Evolutionary conservation across 192 early-diverging fungal genomes (phyloP).

Genomic region (Entomortierella beljakovae): DNA sequence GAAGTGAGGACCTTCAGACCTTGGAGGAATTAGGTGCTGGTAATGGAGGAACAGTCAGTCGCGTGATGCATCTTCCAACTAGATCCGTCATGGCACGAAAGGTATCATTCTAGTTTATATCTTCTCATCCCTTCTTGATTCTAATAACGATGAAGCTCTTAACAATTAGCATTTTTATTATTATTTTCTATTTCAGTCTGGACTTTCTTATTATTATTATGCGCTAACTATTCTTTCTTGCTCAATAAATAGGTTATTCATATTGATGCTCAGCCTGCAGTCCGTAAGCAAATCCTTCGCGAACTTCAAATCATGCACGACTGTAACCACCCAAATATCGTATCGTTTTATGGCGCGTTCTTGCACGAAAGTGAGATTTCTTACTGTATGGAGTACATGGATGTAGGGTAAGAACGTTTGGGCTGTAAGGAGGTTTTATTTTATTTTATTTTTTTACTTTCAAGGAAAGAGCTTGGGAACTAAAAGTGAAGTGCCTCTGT

Average conservation of each 20-base stretch:
- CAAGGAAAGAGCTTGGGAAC: background rate
- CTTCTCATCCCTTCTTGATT: no score
- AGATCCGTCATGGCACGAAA: slow-evolving; percentile 94
- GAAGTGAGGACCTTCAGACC: slow-evolving; percentile 83
- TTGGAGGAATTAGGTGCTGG: slow-evolving; percentile 91
- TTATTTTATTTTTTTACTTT: background rate
- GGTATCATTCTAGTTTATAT: no score
- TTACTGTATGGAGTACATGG: slow-evolving; percentile 99
- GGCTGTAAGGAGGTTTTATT: background rate
- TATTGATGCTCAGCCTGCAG: slow-evolving; percentile 72
- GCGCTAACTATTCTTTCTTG: background rate
- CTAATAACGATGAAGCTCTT: background rate
- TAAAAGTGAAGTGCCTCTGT: no score
- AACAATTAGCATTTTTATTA: background rate
- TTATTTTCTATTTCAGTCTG: background rate
- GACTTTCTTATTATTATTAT: no score
- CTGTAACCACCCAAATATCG: slow-evolving; percentile 95
- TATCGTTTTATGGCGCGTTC: slow-evolving; percentile 97
- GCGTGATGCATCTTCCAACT: slow-evolving; percentile 89
- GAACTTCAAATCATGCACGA: slow-evolving; percentile 97
- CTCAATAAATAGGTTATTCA: slow-evolving; percentile 51
- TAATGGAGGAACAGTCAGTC: slow-evolving; percentile 90
- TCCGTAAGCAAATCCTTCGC: slow-evolving; percentile 90
- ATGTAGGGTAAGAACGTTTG: slow-evolving; percentile 71
- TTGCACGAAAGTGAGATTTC: slow-evolving; percentile 86